Conservation (phyloP, 2,329 filamentous ascomycete genomes). For the Xylaria sp. region DNA sequence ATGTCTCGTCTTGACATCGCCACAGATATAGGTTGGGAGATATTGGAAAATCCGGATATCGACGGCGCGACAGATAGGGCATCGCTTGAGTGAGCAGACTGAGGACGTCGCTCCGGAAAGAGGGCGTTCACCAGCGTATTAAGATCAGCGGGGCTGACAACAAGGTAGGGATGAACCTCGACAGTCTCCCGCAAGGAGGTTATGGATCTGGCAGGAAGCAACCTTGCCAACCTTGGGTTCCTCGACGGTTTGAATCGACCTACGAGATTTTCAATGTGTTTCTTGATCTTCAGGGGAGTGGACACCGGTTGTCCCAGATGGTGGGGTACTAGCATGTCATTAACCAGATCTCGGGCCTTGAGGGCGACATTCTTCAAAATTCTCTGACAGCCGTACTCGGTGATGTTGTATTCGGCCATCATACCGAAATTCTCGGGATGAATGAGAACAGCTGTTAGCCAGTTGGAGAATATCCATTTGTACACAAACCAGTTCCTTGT, state of each 20-base stretch:
- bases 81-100: slow-evolving; percentile 56
- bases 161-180: slow-evolving; percentile 73
- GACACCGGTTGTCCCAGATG: slow-evolving; percentile 54
- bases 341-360: slow-evolving; percentile 71
- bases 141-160: slow-evolving; percentile 73
- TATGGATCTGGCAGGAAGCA: slow-evolving; percentile 66
- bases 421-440: slow-evolving; percentile 78
- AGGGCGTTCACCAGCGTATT: slow-evolving; percentile 75
- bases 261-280: slow-evolving; percentile 67
- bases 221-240: slow-evolving; percentile 48
- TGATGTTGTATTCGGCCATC: slow-evolving; percentile 88
- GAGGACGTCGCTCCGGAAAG: slow-evolving; percentile 68
- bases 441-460: slow-evolving; percentile 75
- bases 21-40: slow-evolving; percentile 63
- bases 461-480: slow-evolving; percentile 88
- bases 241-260: slow-evolving; percentile 54
- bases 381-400: slow-evolving; percentile 81
- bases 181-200: slow-evolving; percentile 69
- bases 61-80: slow-evolving; percentile 63
- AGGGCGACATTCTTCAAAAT: slow-evolving; percentile 74
- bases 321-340: slow-evolving; percentile 59
- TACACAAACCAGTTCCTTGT: slow-evolving; percentile 80
- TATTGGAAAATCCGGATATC: slow-evolving; percentile 61
- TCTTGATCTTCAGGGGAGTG: slow-evolving; percentile 57
- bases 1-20: slow-evolving; percentile 50